Evolutionary conservation across 495 filamentous ascomycete species (phyloP), one percentile per base, ranked within the genome.

Genomic region (Pseudomonodictys pantanalensis): DNA sequence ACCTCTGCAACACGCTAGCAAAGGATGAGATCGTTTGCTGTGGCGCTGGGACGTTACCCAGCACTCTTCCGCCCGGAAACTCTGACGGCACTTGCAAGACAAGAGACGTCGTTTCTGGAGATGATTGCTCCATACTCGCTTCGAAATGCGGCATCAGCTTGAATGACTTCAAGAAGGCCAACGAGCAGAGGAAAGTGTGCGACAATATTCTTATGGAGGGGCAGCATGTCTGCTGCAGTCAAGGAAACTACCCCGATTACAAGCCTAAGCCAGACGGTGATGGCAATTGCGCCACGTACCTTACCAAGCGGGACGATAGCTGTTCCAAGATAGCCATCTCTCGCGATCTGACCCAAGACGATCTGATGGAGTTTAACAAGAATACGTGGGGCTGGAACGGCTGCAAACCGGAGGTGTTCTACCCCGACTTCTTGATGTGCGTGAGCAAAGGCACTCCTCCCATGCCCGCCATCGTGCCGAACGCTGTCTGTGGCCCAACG

Each of bases 321-420:
- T 73, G 71, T 38, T 32, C 29, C 0, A 49, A 39, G 0, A 68
- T 75, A 46, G 70, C 65, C 8, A 68, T 63, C 1, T 54, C 54
- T 2, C 43, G 71, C 59, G 53, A 62, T n/a, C 17, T 82, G 2
- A 71, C 73, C 8, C 52, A 53, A 8, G 67, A 54, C 3, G 53
- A 77, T 0, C 53, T 82, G 5, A 69, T 75, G 5, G 35, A 23
- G 0, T 76, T 58, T 50, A 82, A 82, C 68, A 71, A 70, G 22
- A 58, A 73, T 1, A 80, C 76, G 10, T 82, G 78, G 78, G 79
- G 71, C 30, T 82, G 78, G 77, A 62, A 45, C 17, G 77, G 76
- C 33, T 83, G 81, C 62, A 50, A 56, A 6, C 28, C 41, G 9
- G 23, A 52, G 48, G 29, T 33, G 8, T 56, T 82, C 0, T 39